phyloP scores from a whole-genome alignment of 2,329 filamentous ascomycete species.

The Stagonosporopsis vannaccii region DNA sequence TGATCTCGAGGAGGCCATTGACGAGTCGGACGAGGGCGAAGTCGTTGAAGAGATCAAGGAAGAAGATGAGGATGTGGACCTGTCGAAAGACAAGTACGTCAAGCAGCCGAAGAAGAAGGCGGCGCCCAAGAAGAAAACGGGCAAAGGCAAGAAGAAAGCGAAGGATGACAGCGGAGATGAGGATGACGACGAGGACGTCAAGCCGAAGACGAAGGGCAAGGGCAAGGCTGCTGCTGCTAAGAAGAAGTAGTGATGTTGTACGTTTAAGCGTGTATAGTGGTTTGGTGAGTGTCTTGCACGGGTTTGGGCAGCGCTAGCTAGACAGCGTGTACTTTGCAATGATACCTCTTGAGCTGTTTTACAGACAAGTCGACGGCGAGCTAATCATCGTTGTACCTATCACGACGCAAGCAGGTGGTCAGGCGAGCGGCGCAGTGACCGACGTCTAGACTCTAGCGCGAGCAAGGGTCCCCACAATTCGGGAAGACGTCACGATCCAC shows the following conservation, averaged over 20 bases:
- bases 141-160: conserved; percentile 47
- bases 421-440: conserved; percentile 1
- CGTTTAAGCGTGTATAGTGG: neutral
- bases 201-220: conserved; percentile 57
- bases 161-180: conserved; percentile 47
- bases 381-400: neutral
- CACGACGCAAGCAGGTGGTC: conserved; percentile 1
- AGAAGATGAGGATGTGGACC: conserved; percentile 77
- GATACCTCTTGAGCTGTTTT: neutral
- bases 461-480: conserved; percentile 9
- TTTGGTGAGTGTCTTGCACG: neutral
- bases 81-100: conserved; percentile 96
- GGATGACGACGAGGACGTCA: conserved; percentile 56
- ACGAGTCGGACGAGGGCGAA: conserved; percentile 79
- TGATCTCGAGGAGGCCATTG: conserved; percentile 94
- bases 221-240: conserved; percentile 52
- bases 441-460: neutral
- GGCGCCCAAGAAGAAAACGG: conserved; percentile 53
- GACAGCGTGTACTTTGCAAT: conserved; percentile 5
- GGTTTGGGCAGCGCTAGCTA: neutral
- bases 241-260: conserved; percentile 27
- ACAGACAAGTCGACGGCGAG: neutral
- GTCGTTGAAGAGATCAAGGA: conserved; percentile 57
- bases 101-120: conserved; percentile 84
- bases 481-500: conserved; percentile 19